A percentile compares a stretch with the other conserved stretches of the same genome.
Evolutionary conservation across 2,329 filamentous ascomycete genomes (phyloP).

Genomic region (Raffaelea arxii): DNA sequence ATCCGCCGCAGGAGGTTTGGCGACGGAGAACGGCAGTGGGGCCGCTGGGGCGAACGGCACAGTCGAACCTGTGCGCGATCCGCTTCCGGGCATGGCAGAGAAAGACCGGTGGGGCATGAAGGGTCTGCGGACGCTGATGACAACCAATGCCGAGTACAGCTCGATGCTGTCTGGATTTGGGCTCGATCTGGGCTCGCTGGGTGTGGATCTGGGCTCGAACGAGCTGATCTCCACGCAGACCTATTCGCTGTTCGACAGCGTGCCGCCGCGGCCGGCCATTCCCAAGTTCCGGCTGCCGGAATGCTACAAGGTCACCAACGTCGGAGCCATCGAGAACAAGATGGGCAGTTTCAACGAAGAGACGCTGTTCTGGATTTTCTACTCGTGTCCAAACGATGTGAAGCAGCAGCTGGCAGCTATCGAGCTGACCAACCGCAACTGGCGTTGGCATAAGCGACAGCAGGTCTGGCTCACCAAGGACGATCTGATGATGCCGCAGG

Average conservation of each 20-base stretch:
- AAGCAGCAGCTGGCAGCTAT: constrained; percentile 55
- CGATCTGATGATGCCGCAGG: constrained; percentile 53
- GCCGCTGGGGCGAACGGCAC: constrained; percentile 29
- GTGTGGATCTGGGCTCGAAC: constrained; percentile 45
- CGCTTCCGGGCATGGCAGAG: constrained; percentile 50
- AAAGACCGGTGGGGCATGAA: constrained; percentile 57
- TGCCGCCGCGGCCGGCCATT: constrained; percentile 47
- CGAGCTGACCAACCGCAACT: constrained; percentile 56
- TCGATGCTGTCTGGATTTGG: constrained; percentile 50
- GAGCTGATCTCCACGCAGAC: constrained; percentile 51
- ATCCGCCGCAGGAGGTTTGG: constrained; percentile 25
- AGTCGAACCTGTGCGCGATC: constrained; percentile 40
- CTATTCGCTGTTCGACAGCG: constrained; percentile 52
- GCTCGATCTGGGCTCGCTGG: constrained; percentile 46
- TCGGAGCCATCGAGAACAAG: constrained; percentile 55
- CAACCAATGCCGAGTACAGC: constrained; percentile 53
- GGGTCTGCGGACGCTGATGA: constrained; percentile 53
- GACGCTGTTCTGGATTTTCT: constrained; percentile 61
- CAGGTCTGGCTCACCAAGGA: constrained; percentile 60
- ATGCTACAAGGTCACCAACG: constrained; percentile 58
- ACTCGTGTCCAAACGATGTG: constrained; percentile 52
- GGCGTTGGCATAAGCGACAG: constrained; percentile 60
- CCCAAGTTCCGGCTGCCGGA: constrained; percentile 51
- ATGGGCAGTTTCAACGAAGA: constrained; percentile 59
- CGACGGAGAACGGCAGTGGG: constrained; percentile 25